Evolutionary conservation across 129 eudicot species (phyloP), one percentile per base, ranked within the genome.

Genomic region (Pseudognaphalium luteoalbum): DNA sequence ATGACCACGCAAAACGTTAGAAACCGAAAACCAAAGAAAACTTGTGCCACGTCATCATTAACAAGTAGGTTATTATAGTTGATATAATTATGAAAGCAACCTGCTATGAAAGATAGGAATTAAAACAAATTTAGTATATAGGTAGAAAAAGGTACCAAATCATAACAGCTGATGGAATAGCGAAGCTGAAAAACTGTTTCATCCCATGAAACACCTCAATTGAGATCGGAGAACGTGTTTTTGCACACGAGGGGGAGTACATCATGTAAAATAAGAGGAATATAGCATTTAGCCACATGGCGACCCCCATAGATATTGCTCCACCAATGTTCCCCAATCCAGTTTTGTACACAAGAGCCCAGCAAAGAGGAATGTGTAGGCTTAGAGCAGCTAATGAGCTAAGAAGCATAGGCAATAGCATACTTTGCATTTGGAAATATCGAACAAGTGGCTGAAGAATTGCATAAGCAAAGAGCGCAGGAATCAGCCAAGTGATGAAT

Each of bases 121-220:
- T 6, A 9, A 44, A 3, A 44, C 12, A 17, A 8, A 41, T 44
- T 56, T 56, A n/a, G 62, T 7, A 56, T 17, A n/a, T 54, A 16
- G 15, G 59, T 20, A 15, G 57, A 22, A 71, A 44, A 12, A 3
- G 9, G 80, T 88, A 88, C 96, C 97, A 91, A 25, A 81, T 75
- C 92, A 88, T 88, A 57, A 81, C 85, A 73, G 96, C 92, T 71
- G 97, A 85, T 6, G 92, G 92, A 62, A 85, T 66, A 37, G 90
- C 96, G 61, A 85, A 89, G 19, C 85, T 70, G 73, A 91, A 88
- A 70, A 91, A 91, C 32, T 87, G 88, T 70, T 70, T 44, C 73
- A 87, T 72, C 59, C 89, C 92, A 1, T 72, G 71, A 56, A 91
- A 81, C 15, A 87, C 60, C 68, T 88, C 91, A 63, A 44, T 16